Evolutionary conservation across 306 rosid species (phyloP).

Genomic region (Cotoneaster glaucophyllus): DNA sequence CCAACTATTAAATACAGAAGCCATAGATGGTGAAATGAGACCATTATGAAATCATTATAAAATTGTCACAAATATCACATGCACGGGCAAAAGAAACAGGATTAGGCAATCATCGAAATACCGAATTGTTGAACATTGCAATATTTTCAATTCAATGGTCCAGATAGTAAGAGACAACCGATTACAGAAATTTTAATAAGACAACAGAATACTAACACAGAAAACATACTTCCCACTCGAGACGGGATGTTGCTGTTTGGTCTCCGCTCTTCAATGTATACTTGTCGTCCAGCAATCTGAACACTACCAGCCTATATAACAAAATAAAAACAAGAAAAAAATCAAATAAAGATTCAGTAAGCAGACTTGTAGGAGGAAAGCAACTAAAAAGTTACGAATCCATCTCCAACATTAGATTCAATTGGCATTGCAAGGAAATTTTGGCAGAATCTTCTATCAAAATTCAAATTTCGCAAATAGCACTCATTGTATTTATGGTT

Average conservation of each 20-base stretch:
- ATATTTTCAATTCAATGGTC: neutral
- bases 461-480: neutral
- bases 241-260: slow-evolving; percentile 75
- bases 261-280: slow-evolving; percentile 93
- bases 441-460: neutral
- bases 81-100: neutral
- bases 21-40: neutral
- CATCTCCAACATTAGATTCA: neutral
- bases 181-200: neutral
- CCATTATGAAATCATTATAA: neutral
- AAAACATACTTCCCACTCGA: slow-evolving; percentile 70
- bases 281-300: slow-evolving; percentile 77
- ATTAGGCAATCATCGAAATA: neutral
- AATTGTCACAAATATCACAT: neutral
- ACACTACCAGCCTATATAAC: slow-evolving; percentile 55
- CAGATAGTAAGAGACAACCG: neutral
- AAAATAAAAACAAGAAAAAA: neutral
- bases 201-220: neutral
- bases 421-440: neutral
- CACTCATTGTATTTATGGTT: neutral
- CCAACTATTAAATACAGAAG: neutral
- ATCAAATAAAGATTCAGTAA: neutral
- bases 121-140: neutral
- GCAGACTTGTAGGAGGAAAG: neutral
- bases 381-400: neutral